Conservation (phyloP, 139 green algal genomes). For the Pseudopediastrum boryanum region DNA sequence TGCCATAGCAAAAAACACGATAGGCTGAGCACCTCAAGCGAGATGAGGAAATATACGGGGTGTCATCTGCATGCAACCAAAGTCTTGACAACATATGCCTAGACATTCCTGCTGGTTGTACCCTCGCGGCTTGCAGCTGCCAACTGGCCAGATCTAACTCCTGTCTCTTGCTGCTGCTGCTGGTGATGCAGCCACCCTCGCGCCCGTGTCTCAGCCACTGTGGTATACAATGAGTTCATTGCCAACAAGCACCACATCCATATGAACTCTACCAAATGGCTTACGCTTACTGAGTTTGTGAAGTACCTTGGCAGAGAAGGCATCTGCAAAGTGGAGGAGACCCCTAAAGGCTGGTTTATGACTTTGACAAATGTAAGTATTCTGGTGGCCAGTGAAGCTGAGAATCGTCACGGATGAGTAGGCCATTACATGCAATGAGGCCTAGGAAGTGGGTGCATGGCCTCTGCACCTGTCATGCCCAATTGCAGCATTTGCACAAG, state of each 20-base stretch:
- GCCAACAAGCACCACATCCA: slow-evolving; percentile 90
- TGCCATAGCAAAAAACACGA: too few species aligned
- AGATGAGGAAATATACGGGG: too few species aligned
- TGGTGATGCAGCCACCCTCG: slow-evolving; percentile 76
- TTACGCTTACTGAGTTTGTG: slow-evolving; percentile 72
- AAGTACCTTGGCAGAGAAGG: slow-evolving; percentile 71
- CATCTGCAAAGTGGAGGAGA: slow-evolving; percentile 94
- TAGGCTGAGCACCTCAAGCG: too few species aligned
- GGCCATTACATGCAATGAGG: too few species aligned
- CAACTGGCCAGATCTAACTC: too few species aligned
- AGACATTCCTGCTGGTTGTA: not conserved
- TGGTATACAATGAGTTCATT: slow-evolving; percentile 97
- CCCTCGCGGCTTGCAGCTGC: too few species aligned
- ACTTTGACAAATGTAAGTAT: slow-evolving; percentile 46
- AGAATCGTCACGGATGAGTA: too few species aligned
- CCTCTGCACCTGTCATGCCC: too few species aligned
- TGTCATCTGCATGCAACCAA: not conserved
- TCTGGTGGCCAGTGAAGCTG: too few species aligned
- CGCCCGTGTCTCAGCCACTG: slow-evolving; percentile 79
- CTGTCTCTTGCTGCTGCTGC: not conserved
- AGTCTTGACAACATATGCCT: not conserved
- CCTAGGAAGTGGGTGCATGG: too few species aligned
- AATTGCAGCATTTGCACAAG: too few species aligned
- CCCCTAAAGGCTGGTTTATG: slow-evolving; percentile 95
- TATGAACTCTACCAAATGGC: slow-evolving; percentile 98